phyloP scores from a whole-genome alignment of 2,329 filamentous ascomycete genomes.

The Teratosphaeria viscida region DNA sequence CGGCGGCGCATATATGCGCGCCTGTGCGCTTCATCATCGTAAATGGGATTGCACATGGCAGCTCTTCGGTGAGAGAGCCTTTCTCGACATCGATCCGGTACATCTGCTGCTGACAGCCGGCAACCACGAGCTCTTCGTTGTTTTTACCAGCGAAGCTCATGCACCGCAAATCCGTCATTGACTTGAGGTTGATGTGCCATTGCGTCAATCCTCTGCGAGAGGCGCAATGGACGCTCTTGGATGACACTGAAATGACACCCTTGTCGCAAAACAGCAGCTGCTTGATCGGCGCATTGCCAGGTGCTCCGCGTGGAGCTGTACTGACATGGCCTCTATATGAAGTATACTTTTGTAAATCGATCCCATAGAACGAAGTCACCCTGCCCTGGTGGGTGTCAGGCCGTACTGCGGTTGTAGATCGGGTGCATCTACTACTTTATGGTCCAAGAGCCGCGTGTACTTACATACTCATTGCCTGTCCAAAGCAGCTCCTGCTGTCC shows the following conservation, averaged over 20 bases:
- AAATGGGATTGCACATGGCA: conserved; percentile 46
- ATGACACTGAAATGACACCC: conserved; percentile 76
- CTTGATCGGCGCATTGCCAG: conserved; percentile 62
- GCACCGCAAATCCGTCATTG: conserved; percentile 79
- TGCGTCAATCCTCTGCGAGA: conserved; percentile 67
- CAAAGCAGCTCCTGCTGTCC: conserved; percentile 81
- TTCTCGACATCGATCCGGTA: conserved; percentile 60
- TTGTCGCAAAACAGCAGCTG: conserved; percentile 87
- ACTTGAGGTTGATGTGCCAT: conserved; percentile 73
- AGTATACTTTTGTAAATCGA: conserved; percentile 78
- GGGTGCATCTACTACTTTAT: no score
- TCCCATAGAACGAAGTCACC: conserved; percentile 77
- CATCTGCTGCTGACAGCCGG: conserved; percentile 78
- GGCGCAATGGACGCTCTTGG: conserved; percentile 81
- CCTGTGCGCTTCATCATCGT: conserved; percentile 81
- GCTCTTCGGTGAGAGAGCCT: conserved; percentile 1
- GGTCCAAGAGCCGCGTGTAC: conserved; percentile 17
- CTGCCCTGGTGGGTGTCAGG: conserved; percentile 52
- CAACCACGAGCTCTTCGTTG: conserved; percentile 72
- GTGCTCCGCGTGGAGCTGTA: conserved; percentile 15
- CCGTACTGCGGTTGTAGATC: not conserved
- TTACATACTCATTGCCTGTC: conserved; percentile 83
- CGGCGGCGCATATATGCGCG: conserved; percentile 86
- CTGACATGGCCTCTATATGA: conserved; percentile 71
- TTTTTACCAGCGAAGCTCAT: conserved; percentile 92